Base-by-base conservation (phyloP, 139 green algal genomes). In the Spirogloea muscicola region DNA sequence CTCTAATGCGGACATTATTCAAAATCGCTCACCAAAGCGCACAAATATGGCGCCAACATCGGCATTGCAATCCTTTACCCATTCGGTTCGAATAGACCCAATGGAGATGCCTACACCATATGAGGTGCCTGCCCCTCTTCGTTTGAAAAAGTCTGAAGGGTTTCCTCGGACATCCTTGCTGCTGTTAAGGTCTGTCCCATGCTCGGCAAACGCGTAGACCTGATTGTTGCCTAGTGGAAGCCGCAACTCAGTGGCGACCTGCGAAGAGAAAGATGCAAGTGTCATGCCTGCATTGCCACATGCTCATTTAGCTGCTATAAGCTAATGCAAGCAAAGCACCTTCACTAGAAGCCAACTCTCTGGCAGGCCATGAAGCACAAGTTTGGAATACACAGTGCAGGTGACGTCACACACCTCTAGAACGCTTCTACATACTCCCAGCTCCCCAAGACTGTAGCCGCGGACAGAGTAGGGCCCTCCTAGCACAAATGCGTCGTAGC, bases 21-120 rank as follows among this genome's bases (percentile, higher is more conserved):
- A 98, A 82, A 94, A 98, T 25, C 93, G 80, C 84, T 98, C 93
- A 36, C 94, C 94, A 71, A 93, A 98, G 37, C 89, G 86, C 16
- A 96, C 57, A 42, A 92, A 90, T 33, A 88, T 65, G n/a, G 84
- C 58, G 33, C 87, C 88, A 21, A 86, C 92, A 40, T 87, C 86
- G 0, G 77, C 79, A 78, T 97, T 97, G 77, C 83, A 89, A 78
- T 98, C 94, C 0, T 77, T 68, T 2, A 85, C 86, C 13, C 86
- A 93, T 84, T 98, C 94, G 10, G 89, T 83, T 13, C 92, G 84
- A 4, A 92, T 82, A 21, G 48, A 34, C 29, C 91, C 84, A 27
- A 95, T 57, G 83, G 93, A 94, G 3, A 97, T 7, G 36, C 95
- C 95, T 2, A 74, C 82, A 2, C 95, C 95, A 29, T 85, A 80